A percentile compares a stretch with the other conserved stretches of the same genome.
phyloP scores from a whole-genome alignment of 129 eudicot genomes.

The Chrysanthemum lavandulifolium region DNA sequence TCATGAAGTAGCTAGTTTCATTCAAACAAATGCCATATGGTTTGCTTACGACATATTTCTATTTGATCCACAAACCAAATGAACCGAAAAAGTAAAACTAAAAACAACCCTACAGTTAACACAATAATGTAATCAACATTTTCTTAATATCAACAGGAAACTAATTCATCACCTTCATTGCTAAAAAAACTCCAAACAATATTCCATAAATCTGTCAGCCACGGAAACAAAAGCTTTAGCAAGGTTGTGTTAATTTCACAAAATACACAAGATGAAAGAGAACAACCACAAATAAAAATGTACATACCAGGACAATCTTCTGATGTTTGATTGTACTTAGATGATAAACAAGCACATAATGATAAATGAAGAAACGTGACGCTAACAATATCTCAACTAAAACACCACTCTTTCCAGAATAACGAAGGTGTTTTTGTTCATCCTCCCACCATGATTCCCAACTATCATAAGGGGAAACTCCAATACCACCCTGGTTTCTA shows the following conservation, averaged over 20 bases:
- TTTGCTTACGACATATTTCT: too few species aligned
- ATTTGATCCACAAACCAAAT: too few species aligned
- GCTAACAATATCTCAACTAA: constrained; percentile 69
- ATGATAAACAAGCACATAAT: constrained; percentile 95
- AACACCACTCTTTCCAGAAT: constrained; percentile 80
- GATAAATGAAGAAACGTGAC: constrained; percentile 84
- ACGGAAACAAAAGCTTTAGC: background rate
- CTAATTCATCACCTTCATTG: constrained; percentile 61
- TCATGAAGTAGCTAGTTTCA: too few species aligned
- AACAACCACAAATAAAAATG: background rate
- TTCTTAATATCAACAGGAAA: too few species aligned
- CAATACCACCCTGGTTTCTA: constrained; percentile 85
- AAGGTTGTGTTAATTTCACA: background rate
- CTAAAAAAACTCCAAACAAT: constrained; percentile 79
- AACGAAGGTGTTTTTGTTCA: constrained; percentile 86
- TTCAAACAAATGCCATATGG: too few species aligned
- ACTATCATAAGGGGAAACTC: constrained; percentile 91
- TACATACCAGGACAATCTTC: constrained; percentile 45
- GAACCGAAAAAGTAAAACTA: too few species aligned
- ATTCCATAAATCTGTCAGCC: constrained; percentile 77
- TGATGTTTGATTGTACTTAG: constrained; percentile 57
- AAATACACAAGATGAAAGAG: background rate
- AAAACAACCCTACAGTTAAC: too few species aligned
- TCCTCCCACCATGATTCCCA: constrained; percentile 99
- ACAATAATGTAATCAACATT: too few species aligned